Conservation (phyloP, 345 rosid species). For the Syzygium grande region DNA sequence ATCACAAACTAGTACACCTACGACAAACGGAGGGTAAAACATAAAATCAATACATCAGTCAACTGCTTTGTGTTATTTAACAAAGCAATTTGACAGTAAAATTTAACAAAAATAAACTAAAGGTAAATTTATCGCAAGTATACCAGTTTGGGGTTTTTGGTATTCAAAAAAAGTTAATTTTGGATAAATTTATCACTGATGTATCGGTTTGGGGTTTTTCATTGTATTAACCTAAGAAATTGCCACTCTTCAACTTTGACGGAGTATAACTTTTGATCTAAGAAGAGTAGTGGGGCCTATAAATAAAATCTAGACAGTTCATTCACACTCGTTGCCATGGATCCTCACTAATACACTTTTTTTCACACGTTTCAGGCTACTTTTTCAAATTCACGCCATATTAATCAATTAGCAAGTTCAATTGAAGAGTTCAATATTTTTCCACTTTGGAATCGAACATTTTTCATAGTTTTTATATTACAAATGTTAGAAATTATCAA, state of each 20-base stretch:
- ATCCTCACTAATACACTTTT: neutral
- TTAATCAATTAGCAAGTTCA: neutral
- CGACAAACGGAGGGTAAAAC: too few relatives aligned
- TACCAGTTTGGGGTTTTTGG: too few relatives aligned
- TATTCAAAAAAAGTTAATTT: too few relatives aligned
- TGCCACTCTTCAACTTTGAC: neutral
- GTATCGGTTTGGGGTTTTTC: too few relatives aligned
- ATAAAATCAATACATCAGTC: too few relatives aligned
- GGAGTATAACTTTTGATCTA: neutral
- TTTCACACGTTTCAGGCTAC: neutral
- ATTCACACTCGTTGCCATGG: neutral
- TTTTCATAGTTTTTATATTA: neutral
- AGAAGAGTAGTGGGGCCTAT: neutral
- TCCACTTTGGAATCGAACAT: neutral
- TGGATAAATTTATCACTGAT: too few relatives aligned
- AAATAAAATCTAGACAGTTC: neutral
- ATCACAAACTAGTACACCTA: too few relatives aligned
- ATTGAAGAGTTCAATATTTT: neutral
- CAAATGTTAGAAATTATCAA: neutral
- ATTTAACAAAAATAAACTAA: too few relatives aligned
- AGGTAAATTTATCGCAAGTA: too few relatives aligned
- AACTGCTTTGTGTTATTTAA: too few relatives aligned
- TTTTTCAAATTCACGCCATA: neutral
- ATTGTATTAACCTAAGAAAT: neutral
- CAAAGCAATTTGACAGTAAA: too few relatives aligned